phyloP scores from a whole-genome alignment of 352 stramenopile species.

The Pythium plurisporium region DNA sequence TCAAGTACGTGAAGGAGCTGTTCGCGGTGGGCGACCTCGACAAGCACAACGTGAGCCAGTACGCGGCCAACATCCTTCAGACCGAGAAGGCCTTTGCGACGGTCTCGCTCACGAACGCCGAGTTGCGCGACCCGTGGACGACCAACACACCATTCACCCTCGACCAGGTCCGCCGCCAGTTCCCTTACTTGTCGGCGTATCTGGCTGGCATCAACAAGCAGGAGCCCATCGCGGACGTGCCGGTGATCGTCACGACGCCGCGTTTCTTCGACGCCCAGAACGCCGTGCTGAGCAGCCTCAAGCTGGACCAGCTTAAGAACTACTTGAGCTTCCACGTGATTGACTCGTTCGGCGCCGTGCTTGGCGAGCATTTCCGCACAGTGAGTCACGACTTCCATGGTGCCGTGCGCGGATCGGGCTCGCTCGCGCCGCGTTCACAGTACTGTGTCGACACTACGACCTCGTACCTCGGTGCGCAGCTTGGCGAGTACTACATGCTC shows the following conservation, averaged over 20 bases:
- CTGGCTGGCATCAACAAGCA: constrained; percentile 41
- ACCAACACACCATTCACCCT: constrained; percentile 87
- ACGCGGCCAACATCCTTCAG: constrained; percentile 36
- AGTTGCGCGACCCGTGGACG: constrained; percentile 75
- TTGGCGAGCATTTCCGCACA: constrained; percentile 53
- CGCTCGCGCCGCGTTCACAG: constrained; percentile 32
- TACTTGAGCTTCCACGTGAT: constrained; percentile 67
- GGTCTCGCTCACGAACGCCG: constrained; percentile 82
- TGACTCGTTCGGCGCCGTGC: constrained; percentile 32
- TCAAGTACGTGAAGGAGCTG: constrained; percentile 41
- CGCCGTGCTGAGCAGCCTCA: constrained; percentile 32
- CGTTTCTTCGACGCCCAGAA: constrained; percentile 47
- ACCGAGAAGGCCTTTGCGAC: constrained; percentile 84
- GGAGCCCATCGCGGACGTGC: constrained; percentile 30
- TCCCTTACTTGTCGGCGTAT: constrained; percentile 49
- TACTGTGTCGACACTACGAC: constrained; percentile 77
- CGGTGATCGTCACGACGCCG: constrained; percentile 46
- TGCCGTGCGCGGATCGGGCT: constrained; percentile 27
- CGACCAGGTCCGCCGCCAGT: constrained; percentile 41
- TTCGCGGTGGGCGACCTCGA: constrained; percentile 37
- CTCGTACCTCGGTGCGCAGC: constrained; percentile 72
- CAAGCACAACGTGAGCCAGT: constrained; percentile 34
- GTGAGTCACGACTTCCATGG: constrained; percentile 49
- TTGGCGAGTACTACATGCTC: constrained; percentile 87
- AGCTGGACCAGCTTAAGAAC: constrained; percentile 41